These are phyloP conservation scores for Nicotiana undulata DNA, from an alignment of 257 asterid species.

Conservation along the genomic window DNA sequence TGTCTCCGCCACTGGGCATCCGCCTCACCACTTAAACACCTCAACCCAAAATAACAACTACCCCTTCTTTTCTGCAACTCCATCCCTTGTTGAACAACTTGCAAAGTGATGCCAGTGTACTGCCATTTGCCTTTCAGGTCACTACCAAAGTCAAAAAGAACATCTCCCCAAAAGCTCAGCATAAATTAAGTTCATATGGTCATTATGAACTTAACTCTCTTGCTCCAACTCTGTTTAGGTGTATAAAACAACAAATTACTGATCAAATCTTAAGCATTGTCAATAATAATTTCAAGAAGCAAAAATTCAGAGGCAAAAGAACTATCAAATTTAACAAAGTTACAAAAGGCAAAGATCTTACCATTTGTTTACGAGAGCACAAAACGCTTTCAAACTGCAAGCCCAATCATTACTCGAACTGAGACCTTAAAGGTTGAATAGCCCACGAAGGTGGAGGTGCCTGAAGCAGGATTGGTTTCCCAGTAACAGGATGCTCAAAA, in stretches of 20 bases:
- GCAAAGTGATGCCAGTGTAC: not conserved
- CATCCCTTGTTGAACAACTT: not conserved
- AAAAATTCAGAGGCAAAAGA: not conserved
- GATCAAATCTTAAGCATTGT: not conserved
- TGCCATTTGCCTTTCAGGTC: not conserved
- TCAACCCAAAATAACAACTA: too few relatives aligned
- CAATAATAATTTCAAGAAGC: not conserved
- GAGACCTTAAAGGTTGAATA: slow-evolving; percentile 15
- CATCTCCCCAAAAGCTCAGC: not conserved
- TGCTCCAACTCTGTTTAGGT: not conserved
- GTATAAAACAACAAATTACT: not conserved
- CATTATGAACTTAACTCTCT: not conserved
- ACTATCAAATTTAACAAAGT: not conserved
- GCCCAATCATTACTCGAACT: not conserved
- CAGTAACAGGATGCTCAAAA: slow-evolving; percentile 80
- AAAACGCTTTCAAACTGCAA: not conserved
- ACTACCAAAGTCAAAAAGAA: not conserved
- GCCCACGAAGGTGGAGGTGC: slow-evolving; percentile 88
- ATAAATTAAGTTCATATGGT: not conserved
- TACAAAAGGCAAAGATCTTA: not conserved
- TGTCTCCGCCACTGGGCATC: too few relatives aligned
- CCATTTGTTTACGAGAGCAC: not conserved
- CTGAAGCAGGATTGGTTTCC: slow-evolving; percentile 38
- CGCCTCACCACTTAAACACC: too few relatives aligned
- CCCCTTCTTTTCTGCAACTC: too few relatives aligned